phyloP scores from a whole-genome alignment of 2,329 filamentous ascomycete genomes.

The Penicillium sp. region DNA sequence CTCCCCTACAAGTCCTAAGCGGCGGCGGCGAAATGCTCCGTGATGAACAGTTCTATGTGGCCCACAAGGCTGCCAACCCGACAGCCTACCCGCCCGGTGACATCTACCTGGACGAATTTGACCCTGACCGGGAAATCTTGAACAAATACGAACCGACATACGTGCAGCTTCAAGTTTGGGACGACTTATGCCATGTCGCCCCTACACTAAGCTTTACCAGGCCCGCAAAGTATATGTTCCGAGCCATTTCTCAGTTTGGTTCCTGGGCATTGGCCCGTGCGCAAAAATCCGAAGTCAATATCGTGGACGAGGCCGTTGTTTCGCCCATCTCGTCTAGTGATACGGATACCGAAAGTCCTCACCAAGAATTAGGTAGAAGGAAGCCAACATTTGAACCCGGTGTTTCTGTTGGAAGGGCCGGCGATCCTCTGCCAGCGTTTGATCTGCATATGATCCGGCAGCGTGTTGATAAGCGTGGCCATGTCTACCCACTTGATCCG shows the following conservation, averaged over 20 bases:
- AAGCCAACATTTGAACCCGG: slow-evolving; percentile 17
- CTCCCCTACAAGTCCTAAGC: slow-evolving; percentile 79
- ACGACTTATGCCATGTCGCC: slow-evolving; percentile 87
- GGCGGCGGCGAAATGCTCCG: slow-evolving; percentile 86
- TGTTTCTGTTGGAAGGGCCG: slow-evolving; percentile 72
- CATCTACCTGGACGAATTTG: slow-evolving; percentile 61
- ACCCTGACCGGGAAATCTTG: slow-evolving; percentile 54
- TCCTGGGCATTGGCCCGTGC: slow-evolving; percentile 85
- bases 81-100: slow-evolving; percentile 69
- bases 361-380: slow-evolving; percentile 4
- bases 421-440: slow-evolving; percentile 78
- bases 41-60: slow-evolving; percentile 92
- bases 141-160: slow-evolving; percentile 76
- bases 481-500: slow-evolving; percentile 65
- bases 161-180: slow-evolving; percentile 94
- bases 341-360: slow-evolving; percentile 13
- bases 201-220: slow-evolving; percentile 92
- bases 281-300: slow-evolving; percentile 76
- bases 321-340: slow-evolving; percentile 67
- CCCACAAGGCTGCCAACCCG: slow-evolving; percentile 90
- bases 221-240: slow-evolving; percentile 96
- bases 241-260: slow-evolving; percentile 87
- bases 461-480: slow-evolving; percentile 74
- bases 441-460: slow-evolving; percentile 89
- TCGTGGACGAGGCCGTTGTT: slow-evolving; percentile 73